phyloP scores from a whole-genome alignment of 257 asterid genomes.

The Misopates orontium region DNA sequence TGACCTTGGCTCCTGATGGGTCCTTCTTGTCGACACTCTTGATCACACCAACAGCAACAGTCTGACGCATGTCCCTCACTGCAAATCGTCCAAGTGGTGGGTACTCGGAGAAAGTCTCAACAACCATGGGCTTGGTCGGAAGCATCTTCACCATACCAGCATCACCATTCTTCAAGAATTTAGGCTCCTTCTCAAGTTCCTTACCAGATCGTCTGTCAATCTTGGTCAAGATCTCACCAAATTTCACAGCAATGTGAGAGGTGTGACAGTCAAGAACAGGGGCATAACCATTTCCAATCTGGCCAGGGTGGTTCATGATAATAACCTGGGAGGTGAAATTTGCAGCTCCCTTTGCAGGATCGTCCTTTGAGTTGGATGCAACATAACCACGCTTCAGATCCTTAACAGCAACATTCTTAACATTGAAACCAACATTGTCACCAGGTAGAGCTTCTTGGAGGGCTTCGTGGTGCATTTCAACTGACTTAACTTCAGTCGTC shows the following conservation, averaged over 20 bases:
- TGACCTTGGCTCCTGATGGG: conserved; percentile 69
- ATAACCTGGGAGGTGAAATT: conserved; percentile 71
- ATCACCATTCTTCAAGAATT: conserved; percentile 65
- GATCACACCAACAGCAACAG: conserved; percentile 77
- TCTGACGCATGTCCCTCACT: conserved; percentile 75
- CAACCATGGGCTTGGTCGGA: conserved; percentile 71
- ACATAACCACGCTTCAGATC: conserved; percentile 83
- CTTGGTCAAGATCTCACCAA: conserved; percentile 57
- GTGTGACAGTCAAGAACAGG: conserved; percentile 76
- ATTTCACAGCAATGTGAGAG: conserved; percentile 68
- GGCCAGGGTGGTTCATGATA: conserved; percentile 83
- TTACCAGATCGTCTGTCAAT: conserved; percentile 64
- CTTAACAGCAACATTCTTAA: conserved; percentile 80
- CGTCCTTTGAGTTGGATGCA: conserved; percentile 82
- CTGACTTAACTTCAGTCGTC: conserved; percentile 84
- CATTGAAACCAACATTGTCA: conserved; percentile 81
- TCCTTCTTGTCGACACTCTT: conserved; percentile 77
- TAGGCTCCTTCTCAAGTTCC: conserved; percentile 65
- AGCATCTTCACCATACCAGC: conserved; percentile 65
- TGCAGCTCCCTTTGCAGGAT: conserved; percentile 73
- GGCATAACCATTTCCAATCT: conserved; percentile 71
- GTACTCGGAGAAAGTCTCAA: conserved; percentile 53
- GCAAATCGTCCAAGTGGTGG: conserved; percentile 69
- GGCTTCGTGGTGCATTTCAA: conserved; percentile 82
- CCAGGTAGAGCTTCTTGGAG: conserved; percentile 80